Base-by-base conservation (phyloP, 768 basidiomycete species). In the Solioccasus polychromus region DNA sequence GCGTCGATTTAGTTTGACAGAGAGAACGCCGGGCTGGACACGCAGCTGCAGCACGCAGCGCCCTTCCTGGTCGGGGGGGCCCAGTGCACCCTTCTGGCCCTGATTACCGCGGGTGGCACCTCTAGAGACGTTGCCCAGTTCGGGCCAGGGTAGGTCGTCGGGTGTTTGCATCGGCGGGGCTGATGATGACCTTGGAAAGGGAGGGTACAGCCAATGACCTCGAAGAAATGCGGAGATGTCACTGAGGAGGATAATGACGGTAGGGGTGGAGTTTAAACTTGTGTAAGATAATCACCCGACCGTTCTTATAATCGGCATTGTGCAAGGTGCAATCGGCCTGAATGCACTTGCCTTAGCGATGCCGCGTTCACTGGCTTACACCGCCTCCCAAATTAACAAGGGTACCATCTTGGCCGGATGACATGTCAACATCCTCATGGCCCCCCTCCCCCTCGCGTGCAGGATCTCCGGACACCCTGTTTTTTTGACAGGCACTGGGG, bases 61-160 rank as follows among this genome's bases (percentile, higher is more conserved):
- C n/a, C 85, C 87, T 24, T 87, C 84, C 42, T 75, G 70, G 70
- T 88, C 86, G 19, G 86, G 72, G 47, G 79, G 74, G 17, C 85
- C 79, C 25, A 89, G 68, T 35, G 82, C 83, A 51, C 88, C 88
- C 61, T 90, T 90, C 63, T 88, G 85, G 39, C 88, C 88, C 74
- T 89, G 88, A 67, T 90, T 90, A 49, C 87, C 87, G 62, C 88
- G 69, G 39, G 88, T 89, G 20, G 88, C 88, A 38, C 88, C 87
- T 46, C 87, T 78, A 44, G 88, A 88, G 53, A 90, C 85, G 59
- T 89, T 90, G 51, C 87, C 88, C 50, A 88, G 74, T 67, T 90
- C 87, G 52, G 87, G 87, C 87, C 87, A 90, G 19, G 87, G 87
- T 44, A 89, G 75, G 73, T 90, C 87, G 71, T 90, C 88, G 10